Evolutionary conservation across 148 eudicot genomes (phyloP).

Genomic region (Tetragonia tetragonoides): DNA sequence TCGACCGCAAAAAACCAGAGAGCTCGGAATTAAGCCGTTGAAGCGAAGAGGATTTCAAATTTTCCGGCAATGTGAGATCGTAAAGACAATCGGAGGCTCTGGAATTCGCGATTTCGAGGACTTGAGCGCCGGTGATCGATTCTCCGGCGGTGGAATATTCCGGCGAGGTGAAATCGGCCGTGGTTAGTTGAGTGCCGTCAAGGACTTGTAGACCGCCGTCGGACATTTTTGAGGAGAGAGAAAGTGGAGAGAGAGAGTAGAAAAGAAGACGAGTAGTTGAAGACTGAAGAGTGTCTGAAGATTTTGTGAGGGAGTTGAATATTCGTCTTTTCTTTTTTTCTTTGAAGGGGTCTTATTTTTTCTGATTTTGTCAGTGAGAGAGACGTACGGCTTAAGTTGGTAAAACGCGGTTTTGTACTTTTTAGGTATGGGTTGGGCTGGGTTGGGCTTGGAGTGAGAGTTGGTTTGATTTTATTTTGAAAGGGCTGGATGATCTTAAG

Average conservation of each 20-base stretch:
- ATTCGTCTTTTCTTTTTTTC: neutral
- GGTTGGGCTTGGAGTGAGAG: no score
- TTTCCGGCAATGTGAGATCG: conserved; percentile 45
- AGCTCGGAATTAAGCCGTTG: conserved; percentile 33
- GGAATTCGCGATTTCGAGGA: conserved; percentile 42
- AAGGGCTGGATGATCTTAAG: no score
- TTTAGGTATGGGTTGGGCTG: no score
- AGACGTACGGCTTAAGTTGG: no score
- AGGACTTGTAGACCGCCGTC: conserved; percentile 45
- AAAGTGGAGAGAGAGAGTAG: conserved; percentile 9
- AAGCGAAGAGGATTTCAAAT: conserved; percentile 41
- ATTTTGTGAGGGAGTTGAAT: neutral
- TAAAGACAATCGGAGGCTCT: conserved; percentile 39
- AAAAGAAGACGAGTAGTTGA: neutral
- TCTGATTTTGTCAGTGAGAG: no score
- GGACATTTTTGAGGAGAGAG: conserved; percentile 36
- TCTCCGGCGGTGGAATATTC: conserved; percentile 10
- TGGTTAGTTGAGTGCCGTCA: conserved; percentile 41
- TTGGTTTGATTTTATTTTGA: no score
- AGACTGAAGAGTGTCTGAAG: no score
- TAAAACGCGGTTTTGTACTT: no score
- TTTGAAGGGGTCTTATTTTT: no score
- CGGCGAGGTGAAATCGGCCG: conserved; percentile 29
- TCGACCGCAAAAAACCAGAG: conserved; percentile 23
- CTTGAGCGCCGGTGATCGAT: conserved; percentile 22